Evolutionary conservation across 176 grass and related monocot genomes (phyloP), one percentile per base, ranked within the genome.

Genomic region (Raddia guianensis): DNA sequence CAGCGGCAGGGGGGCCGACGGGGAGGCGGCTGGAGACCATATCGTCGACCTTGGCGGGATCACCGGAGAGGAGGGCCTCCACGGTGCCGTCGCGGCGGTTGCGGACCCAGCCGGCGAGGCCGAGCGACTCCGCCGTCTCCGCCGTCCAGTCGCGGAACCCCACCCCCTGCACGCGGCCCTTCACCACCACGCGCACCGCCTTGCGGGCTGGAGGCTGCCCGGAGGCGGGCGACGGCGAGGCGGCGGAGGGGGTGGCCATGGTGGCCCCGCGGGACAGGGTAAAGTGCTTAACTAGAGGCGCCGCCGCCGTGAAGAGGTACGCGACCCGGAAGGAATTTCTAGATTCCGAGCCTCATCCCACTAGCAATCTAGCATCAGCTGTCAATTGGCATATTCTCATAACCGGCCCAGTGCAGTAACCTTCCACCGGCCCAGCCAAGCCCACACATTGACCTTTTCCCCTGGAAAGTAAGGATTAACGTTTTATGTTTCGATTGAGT

Each of bases 71-170:
- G 46, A 97, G 84, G 15, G 91, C 85, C 89, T 94, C 91, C 14
- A 97, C 91, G 73, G 89, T 83, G 33, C 94, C 91, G 68, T 94
- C 94, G 44, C 94, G 71, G 70, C 89, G 85, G 75, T 92, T 97
- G 33, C 94, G 89, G 66, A 97, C 94, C 94, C 89, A 97, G 0
- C 94, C 91, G 35, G 84, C 84, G 47, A 97, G 87, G 8, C 82
- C 91, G 46, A 97, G 89, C 21, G 92, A 84, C 49, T 82, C 85
- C 20, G 91, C 91, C 59, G 88, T 93, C 49, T 89, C 79, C 40
- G 89, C 82, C 11, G 94, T 94, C 91, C 91, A 97, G 70, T 92
- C 91, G 49, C 91, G 89, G 84, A 92, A 97, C 70, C 73, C 88
- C 54, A 97, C 91, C 5, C 94, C 94, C 62, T 91, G 89, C 33